Conservation (phyloP, 1,139 yeast species). For the Hyphopichia buzzinii region DNA sequence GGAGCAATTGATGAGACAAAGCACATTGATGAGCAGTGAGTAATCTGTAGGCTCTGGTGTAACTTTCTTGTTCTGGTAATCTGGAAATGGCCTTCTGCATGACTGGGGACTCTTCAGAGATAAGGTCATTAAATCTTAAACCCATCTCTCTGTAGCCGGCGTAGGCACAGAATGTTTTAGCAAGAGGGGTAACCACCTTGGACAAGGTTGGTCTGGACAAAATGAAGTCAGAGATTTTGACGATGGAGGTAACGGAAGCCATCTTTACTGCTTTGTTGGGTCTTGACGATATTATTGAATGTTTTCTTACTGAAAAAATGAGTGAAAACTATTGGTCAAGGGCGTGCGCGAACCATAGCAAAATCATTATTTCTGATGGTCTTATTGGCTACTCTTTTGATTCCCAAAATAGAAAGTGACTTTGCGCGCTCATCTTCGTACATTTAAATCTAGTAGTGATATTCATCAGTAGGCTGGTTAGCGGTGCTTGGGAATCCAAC, state of each 20-base stretch:
- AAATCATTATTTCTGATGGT: slow-evolving; percentile 13
- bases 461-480: slow-evolving; percentile 31
- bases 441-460: slow-evolving; percentile 30
- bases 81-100: slow-evolving; percentile 86
- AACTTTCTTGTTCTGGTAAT: slow-evolving; percentile 78
- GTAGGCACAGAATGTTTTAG: slow-evolving; percentile 66
- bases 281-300: slow-evolving; percentile 1
- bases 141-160: slow-evolving; percentile 96
- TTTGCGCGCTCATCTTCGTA: too few species aligned
- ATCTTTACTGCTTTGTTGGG: slow-evolving; percentile 22
- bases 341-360: not conserved
- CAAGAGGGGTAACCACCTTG: slow-evolving; percentile 73
- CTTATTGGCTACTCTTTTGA: slow-evolving; percentile 22
- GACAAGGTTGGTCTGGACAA: slow-evolving; percentile 77
- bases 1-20: slow-evolving; percentile 80
- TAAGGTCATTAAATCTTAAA: slow-evolving; percentile 78
- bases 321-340: not conserved
- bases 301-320: slow-evolving; percentile 3
- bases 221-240: slow-evolving; percentile 77
- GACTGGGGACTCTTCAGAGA: slow-evolving; percentile 82
- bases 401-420: slow-evolving; percentile 20
- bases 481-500: slow-evolving; percentile 66
- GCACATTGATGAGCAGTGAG: slow-evolving; percentile 89
- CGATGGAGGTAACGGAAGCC: slow-evolving; percentile 81
- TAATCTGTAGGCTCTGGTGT: slow-evolving; percentile 90